Conservation (phyloP, 305 asterid species). For the Rubia tinctorum region DNA sequence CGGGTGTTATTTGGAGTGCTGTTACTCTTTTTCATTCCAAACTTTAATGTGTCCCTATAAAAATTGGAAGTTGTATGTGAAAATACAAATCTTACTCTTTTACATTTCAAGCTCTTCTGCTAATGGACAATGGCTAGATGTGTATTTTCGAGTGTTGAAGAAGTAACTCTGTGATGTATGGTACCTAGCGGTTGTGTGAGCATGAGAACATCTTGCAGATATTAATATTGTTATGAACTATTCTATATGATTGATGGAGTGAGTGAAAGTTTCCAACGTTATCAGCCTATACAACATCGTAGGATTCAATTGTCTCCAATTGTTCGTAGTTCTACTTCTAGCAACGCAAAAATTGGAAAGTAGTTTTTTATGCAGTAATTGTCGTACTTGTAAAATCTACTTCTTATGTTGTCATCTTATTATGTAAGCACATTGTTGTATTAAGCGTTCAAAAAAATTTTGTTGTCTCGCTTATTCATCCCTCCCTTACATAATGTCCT, state of each 20-base stretch:
- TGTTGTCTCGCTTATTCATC: no score
- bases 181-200: neutral
- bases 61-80: slow-evolving; percentile 47
- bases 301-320: neutral
- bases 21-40: slow-evolving; percentile 68
- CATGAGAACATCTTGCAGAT: neutral
- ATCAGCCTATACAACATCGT: no score
- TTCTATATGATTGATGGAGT: neutral
- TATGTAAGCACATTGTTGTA: no score
- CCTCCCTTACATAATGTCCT: no score
- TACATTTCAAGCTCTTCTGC: no score
- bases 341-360: no score
- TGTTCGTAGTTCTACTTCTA: no score
- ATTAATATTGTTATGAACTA: neutral
- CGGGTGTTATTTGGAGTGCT: slow-evolving; percentile 79
- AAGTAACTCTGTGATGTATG: neutral
- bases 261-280: neutral
- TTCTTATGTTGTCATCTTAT: no score
- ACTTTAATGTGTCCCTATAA: slow-evolving; percentile 62
- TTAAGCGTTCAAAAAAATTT: no score
- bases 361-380: no score
- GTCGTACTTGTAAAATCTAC: no score
- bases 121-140: neutral
- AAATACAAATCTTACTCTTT: neutral
- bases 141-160: neutral